Conservation (phyloP, 164 flowering plant genomes). For the Santalum album region DNA sequence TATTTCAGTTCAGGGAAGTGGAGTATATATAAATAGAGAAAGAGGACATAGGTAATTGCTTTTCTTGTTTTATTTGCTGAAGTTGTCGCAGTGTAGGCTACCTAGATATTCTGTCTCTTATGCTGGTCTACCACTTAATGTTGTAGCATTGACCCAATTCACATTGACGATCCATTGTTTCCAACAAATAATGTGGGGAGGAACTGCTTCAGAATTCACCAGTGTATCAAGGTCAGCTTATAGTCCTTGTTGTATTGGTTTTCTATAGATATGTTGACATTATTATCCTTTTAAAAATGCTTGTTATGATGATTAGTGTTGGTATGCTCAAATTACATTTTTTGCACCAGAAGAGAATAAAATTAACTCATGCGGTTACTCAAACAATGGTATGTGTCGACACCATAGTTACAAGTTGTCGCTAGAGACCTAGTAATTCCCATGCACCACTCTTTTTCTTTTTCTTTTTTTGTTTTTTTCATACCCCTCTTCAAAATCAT, state of each 20-base stretch:
- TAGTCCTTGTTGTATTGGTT: neutral
- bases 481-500: too few relatives aligned
- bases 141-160: conserved; percentile 89
- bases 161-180: conserved; percentile 90
- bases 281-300: too few relatives aligned
- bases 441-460: too few relatives aligned
- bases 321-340: too few relatives aligned
- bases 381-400: too few relatives aligned
- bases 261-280: too few relatives aligned
- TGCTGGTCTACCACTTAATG: conserved; percentile 2
- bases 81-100: neutral
- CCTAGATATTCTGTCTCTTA: neutral
- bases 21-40: conserved; percentile 75
- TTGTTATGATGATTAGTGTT: too few relatives aligned
- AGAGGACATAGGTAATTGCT: conserved; percentile 65
- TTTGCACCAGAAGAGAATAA: too few relatives aligned
- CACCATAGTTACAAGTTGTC: too few relatives aligned
- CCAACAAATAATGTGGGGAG: conserved; percentile 91
- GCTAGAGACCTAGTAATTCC: too few relatives aligned
- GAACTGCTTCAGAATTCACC: conserved; percentile 95
- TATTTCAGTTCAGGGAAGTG: conserved; percentile 87
- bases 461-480: too few relatives aligned
- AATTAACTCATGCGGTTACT: too few relatives aligned
- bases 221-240: conserved; percentile 78
- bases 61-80: neutral